Conservation (phyloP, 2,329 filamentous ascomycete genomes). For the Chaetomium olivaceum region DNA sequence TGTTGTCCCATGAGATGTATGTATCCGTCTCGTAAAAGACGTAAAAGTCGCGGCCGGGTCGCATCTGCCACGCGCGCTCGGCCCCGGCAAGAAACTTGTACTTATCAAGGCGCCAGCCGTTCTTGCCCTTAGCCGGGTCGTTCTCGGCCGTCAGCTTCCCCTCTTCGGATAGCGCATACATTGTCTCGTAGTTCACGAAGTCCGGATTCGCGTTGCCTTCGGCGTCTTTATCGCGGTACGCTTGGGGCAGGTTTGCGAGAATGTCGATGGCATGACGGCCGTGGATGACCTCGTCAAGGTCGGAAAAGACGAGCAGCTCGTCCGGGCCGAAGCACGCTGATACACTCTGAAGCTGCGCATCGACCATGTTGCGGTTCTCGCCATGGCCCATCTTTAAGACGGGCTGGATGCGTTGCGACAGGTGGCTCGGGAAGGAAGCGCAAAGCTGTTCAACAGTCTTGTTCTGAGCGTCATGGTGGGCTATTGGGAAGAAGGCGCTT, state of each 20-base stretch:
- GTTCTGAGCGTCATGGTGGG: conserved; percentile 22
- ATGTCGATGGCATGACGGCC: conserved; percentile 49
- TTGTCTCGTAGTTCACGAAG: conserved; percentile 45
- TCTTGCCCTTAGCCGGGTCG: conserved; percentile 38
- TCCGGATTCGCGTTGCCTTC: conserved; percentile 36
- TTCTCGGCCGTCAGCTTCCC: conserved; percentile 38
- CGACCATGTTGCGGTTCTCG: conserved; percentile 43
- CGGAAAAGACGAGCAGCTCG: conserved; percentile 52
- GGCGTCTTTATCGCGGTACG: conserved; percentile 36
- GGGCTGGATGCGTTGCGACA: conserved; percentile 34
- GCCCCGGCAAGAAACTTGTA: conserved; percentile 61
- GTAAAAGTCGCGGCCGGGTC: conserved; percentile 54
- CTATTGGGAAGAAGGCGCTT: conserved; percentile 35
- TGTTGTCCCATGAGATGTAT: conserved; percentile 49
- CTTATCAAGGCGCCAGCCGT: conserved; percentile 56
- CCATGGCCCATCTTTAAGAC: conserved; percentile 52
- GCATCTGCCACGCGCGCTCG: conserved; percentile 49
- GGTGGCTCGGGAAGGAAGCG: conserved; percentile 34
- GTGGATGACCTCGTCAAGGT: conserved; percentile 48
- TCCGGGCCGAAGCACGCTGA: conserved; percentile 50
- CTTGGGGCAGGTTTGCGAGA: conserved; percentile 47
- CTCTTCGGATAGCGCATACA: conserved; percentile 40
- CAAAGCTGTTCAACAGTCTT: conserved; percentile 33
- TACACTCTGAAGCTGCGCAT: conserved; percentile 52
- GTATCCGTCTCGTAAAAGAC: conserved; percentile 60